Evolutionary conservation across 352 stramenopile species (phyloP).

Genomic region (Stramenopiles sp.): DNA sequence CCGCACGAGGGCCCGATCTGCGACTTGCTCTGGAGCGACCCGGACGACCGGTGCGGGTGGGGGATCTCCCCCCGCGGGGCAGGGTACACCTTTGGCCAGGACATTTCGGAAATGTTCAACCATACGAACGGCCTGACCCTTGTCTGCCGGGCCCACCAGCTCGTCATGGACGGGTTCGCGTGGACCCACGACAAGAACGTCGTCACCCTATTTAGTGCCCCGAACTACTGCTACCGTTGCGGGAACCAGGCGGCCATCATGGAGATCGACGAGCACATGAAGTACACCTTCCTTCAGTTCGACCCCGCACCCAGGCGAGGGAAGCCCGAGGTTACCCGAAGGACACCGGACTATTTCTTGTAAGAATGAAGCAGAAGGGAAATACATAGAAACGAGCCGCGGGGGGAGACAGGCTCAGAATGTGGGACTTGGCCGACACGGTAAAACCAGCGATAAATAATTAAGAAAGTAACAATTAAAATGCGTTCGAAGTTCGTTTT

Average conservation of each 20-base stretch:
- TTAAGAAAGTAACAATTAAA: no score
- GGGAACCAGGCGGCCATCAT: constrained; percentile 94
- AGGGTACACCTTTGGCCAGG: constrained; percentile 73
- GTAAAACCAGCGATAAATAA: no score
- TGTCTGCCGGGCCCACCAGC: constrained; percentile 74
- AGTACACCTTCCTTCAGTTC: constrained; percentile 94
- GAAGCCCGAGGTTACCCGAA: constrained; percentile 82
- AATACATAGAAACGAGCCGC: no score
- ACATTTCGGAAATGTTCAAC: constrained; percentile 77
- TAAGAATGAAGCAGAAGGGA: no score
- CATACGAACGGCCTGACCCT: constrained; percentile 72
- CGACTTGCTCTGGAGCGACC: constrained; percentile 92
- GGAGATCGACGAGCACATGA: constrained; percentile 81
- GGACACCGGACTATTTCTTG: constrained; percentile 98
- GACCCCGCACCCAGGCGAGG: constrained; percentile 83
- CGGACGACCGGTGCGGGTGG: constrained; percentile 77
- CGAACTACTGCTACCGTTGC: constrained; percentile 98
- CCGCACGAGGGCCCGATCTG: constrained; percentile 92
- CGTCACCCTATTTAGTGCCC: constrained; percentile 93
- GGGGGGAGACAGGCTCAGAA: no score
- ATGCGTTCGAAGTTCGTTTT: no score
- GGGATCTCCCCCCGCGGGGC: constrained; percentile 74
- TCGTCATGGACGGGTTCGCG: constrained; percentile 87
- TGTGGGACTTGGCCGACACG: no score
- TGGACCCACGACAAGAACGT: constrained; percentile 86